Percentiles rank a stretch among this genome's conserved stretches.
These are phyloP conservation scores for Paulownia fortunei DNA, from an alignment of 257 asterid genomes.

Conservation along the genomic window DNA sequence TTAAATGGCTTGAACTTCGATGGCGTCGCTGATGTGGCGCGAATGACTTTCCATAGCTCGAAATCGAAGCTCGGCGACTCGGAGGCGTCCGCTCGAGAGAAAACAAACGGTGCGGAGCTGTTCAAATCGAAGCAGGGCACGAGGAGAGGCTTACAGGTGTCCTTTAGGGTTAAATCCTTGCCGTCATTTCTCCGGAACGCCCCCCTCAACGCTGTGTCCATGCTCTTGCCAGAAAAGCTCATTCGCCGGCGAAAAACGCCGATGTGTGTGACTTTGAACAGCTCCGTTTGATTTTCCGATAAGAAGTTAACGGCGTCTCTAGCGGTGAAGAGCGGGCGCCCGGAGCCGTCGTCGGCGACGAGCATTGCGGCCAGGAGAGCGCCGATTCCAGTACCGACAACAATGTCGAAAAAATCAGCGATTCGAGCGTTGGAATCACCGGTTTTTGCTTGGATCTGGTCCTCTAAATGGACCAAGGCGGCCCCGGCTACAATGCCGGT, in stretches of 20 bases:
- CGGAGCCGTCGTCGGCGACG: conserved; percentile 70
- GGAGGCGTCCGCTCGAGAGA: conserved; percentile 92
- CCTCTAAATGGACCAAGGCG: conserved; percentile 73
- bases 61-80: conserved; percentile 85
- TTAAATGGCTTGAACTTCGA: conserved; percentile 76
- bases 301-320: conserved; percentile 62
- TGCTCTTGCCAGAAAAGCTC: conserved; percentile 61
- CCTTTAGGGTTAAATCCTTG: conserved; percentile 63
- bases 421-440: conserved; percentile 70
- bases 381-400: conserved; percentile 90
- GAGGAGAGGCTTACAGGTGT: conserved; percentile 86
- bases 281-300: conserved; percentile 46
- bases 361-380: conserved; percentile 89
- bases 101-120: conserved; percentile 90
- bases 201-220: conserved; percentile 67
- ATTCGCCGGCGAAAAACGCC: conserved; percentile 58
- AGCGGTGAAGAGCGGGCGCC: conserved; percentile 79
- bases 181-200: conserved; percentile 68
- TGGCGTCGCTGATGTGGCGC: conserved; percentile 90
- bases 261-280: conserved; percentile 45
- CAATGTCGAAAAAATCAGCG: conserved; percentile 83
- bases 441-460: conserved; percentile 77
- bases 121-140: conserved; percentile 86
- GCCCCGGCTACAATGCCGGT: conserved; percentile 67
- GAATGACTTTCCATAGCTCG: conserved; percentile 91